Percentiles rank a stretch among this genome's conserved stretches.
Evolutionary conservation across 768 basidiomycete genomes (phyloP).

Genomic region (Psilocybe cubensis): DNA sequence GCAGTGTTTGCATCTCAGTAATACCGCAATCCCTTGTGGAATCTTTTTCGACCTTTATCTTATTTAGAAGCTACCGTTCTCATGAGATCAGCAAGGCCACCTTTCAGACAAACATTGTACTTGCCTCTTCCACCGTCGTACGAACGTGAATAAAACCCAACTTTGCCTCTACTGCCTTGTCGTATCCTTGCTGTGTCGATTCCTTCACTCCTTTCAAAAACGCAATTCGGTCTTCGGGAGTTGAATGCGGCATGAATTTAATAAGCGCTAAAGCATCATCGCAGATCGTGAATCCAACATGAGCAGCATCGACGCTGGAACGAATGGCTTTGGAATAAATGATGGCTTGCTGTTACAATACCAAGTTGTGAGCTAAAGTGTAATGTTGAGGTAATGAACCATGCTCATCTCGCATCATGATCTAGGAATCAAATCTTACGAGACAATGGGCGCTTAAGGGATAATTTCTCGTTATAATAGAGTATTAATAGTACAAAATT

Average conservation of each 20-base stretch:
- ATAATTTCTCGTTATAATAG: too few species aligned
- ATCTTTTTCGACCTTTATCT: conserved; percentile 8
- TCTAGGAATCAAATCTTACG: too few species aligned
- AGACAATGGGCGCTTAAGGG: too few species aligned
- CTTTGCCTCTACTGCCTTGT: conserved; percentile 11
- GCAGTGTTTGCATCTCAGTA: conserved; percentile 8
- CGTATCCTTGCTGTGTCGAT: conserved; percentile 2
- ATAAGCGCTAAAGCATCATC: conserved; percentile 18
- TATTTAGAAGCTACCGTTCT: conserved; percentile 6
- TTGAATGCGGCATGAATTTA: conserved; percentile 7
- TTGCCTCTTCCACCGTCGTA: conserved; percentile 10
- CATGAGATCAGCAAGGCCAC: too few species aligned
- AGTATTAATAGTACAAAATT: too few species aligned
- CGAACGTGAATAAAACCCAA: conserved; percentile 15
- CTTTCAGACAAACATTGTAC: too few species aligned
- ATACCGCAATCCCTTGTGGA: conserved; percentile 4
- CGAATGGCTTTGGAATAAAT: conserved; percentile 17
- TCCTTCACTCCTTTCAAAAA: conserved; percentile 10
- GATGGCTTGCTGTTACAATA: conserved; percentile 13
- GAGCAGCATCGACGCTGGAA: conserved; percentile 17
- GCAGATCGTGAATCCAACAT: conserved; percentile 15
- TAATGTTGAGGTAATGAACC: background rate
- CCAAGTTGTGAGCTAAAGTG: background rate
- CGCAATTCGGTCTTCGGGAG: conserved; percentile 2
- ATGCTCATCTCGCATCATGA: conserved; percentile 17